These are phyloP conservation scores for Clathrus columnatus DNA, from an alignment of 768 basidiomycete species.

Conservation along the genomic window DNA sequence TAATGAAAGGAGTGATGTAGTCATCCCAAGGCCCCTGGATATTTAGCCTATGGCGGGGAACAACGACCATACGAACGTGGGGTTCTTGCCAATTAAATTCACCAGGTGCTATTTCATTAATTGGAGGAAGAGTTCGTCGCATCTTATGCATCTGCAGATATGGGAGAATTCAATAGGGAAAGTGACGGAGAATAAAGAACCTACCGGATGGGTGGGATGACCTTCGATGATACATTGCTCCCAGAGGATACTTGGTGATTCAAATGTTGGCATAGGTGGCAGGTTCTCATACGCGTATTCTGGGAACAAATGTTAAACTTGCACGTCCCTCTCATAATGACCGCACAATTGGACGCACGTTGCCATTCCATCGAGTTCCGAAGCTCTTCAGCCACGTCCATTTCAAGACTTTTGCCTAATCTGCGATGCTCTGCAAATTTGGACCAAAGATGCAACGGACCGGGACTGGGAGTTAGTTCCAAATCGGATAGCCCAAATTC, in stretches of 20 bases:
- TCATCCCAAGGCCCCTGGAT: slow-evolving; percentile 37
- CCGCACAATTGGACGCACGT: not conserved
- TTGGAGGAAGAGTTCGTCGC: slow-evolving; percentile 26
- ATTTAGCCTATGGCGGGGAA: slow-evolving; percentile 30
- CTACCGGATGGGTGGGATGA: slow-evolving; percentile 51
- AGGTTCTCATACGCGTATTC: slow-evolving; percentile 33
- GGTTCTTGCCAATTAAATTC: slow-evolving; percentile 44
- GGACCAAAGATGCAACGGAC: slow-evolving; percentile 5
- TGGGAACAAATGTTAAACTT: slow-evolving; percentile 12
- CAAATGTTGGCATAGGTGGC: slow-evolving; percentile 30
- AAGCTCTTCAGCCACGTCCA: slow-evolving; percentile 30
- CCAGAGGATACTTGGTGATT: slow-evolving; percentile 40
- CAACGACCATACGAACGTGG: slow-evolving; percentile 37
- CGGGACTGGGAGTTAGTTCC: not conserved
- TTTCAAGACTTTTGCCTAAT: not conserved
- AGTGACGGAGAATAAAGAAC: slow-evolving; percentile 10
- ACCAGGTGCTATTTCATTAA: not conserved
- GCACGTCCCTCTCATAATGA: not conserved
- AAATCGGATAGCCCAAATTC: not conserved
- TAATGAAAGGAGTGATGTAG: slow-evolving; percentile 25
- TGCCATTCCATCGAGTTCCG: slow-evolving; percentile 46
- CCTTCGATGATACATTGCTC: slow-evolving; percentile 52
- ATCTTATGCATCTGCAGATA: slow-evolving; percentile 46
- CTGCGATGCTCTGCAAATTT: not conserved
- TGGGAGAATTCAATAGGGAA: not conserved